Evolutionary conservation across 2,329 filamentous ascomycete genomes (phyloP).

Genomic region (Geosmithia morbida): DNA sequence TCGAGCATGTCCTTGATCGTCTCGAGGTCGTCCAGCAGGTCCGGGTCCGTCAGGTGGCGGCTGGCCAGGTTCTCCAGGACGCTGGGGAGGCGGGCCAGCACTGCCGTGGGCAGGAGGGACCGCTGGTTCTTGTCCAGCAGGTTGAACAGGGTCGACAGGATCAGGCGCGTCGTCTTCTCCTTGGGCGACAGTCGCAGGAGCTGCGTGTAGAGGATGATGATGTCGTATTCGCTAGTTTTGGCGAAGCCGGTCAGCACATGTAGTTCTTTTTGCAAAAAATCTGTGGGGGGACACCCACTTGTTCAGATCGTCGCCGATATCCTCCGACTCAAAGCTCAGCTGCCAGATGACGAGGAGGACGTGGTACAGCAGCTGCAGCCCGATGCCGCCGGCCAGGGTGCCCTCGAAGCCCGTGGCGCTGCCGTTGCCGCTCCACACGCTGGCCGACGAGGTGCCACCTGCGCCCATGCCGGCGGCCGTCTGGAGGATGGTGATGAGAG

Average conservation of each 20-base stretch:
- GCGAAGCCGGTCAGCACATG: constrained; percentile 4
- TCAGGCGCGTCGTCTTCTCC: constrained; percentile 89
- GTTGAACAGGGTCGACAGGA: constrained; percentile 81
- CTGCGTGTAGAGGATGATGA: constrained; percentile 83
- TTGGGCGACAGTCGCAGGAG: constrained; percentile 87
- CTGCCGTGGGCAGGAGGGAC: constrained; percentile 68
- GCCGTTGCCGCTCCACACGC: constrained; percentile 42
- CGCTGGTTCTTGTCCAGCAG: constrained; percentile 58
- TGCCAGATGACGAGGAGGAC: constrained; percentile 92
- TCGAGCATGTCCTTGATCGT: constrained; percentile 48
- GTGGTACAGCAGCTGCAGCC: constrained; percentile 86
- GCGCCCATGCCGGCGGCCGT: constrained; percentile 60
- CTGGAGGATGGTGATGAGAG: constrained; percentile 69
- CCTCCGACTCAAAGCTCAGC: constrained; percentile 80
- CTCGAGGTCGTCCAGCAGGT: constrained; percentile 48
- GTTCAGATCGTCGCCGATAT: constrained; percentile 62
- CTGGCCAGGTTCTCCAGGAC: constrained; percentile 48
- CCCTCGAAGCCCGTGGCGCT: constrained; percentile 50
- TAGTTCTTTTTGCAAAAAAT: no score
- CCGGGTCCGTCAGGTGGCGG: constrained; percentile 49
- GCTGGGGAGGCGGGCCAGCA: constrained; percentile 66
- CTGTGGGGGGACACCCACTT: constrained; percentile 41
- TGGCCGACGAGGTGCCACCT: constrained; percentile 47
- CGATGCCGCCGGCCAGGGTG: constrained; percentile 64
- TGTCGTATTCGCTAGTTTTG: constrained; percentile 68